A percentile compares a stretch with the other conserved stretches of the same genome.
These are phyloP conservation scores for Penicillium verhagenii DNA, from an alignment of 495 filamentous ascomycete species.

Conservation along the genomic window DNA sequence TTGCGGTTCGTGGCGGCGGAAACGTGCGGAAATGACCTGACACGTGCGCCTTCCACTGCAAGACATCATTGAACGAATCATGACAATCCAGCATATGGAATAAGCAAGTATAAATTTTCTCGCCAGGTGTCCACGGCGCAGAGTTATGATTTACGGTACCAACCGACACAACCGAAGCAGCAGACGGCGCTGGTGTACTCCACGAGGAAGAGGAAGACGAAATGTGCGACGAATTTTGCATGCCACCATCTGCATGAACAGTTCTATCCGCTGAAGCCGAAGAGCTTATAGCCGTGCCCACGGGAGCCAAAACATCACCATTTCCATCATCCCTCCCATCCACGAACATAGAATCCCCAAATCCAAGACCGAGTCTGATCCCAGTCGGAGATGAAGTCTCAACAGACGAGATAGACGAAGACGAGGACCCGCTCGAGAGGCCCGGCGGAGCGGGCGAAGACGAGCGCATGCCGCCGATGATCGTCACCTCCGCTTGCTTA, in stretches of 20 bases:
- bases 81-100: constrained; percentile 48
- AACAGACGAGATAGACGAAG: constrained; percentile 23
- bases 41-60: constrained; percentile 43
- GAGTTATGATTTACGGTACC: neutral
- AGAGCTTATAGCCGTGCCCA: constrained; percentile 8
- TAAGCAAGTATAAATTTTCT: constrained; percentile 36
- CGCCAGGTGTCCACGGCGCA: neutral
- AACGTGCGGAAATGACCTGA: constrained; percentile 44
- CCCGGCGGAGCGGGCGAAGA: constrained; percentile 16
- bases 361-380: neutral
- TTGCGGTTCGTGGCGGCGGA: constrained; percentile 35
- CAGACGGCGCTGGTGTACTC: constrained; percentile 12
- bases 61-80: constrained; percentile 33
- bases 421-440: constrained; percentile 22
- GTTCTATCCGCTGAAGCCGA: neutral
- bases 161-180: neutral
- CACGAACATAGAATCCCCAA: neutral
- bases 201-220: constrained; percentile 30
- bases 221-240: constrained; percentile 9
- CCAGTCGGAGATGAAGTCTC: constrained; percentile 15
- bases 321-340: neutral
- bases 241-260: neutral
- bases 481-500: constrained; percentile 13
- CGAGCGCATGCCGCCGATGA: constrained; percentile 19
- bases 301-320: constrained; percentile 21